Evolutionary conservation across 768 basidiomycete genomes (phyloP).

Genomic region (Trametes sanguinea): DNA sequence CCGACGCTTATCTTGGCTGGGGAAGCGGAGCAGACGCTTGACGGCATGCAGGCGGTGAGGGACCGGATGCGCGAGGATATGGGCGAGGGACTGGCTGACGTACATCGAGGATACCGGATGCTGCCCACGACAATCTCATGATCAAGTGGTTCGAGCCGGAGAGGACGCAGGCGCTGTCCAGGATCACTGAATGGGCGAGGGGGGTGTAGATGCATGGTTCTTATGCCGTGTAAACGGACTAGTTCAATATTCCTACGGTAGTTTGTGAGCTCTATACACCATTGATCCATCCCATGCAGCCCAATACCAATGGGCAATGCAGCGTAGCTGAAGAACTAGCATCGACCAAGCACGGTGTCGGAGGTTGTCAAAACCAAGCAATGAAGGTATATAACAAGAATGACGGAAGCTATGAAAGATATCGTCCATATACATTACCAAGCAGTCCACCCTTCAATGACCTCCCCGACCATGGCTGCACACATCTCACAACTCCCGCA

Average conservation of each 20-base stretch:
- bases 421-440: too few species aligned
- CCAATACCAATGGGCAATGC: too few species aligned
- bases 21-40: constrained; percentile 33
- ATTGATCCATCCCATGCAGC: too few species aligned
- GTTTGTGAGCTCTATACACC: too few species aligned
- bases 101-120: constrained; percentile 11
- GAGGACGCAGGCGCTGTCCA: constrained; percentile 6
- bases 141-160: constrained; percentile 9
- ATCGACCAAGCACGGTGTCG: too few species aligned
- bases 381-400: too few species aligned
- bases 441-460: too few species aligned
- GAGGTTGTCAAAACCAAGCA: too few species aligned
- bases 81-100: constrained; percentile 12
- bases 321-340: too few species aligned
- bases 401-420: too few species aligned
- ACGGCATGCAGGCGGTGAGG: constrained; percentile 29
- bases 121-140: constrained; percentile 2
- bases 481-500: constrained; percentile 48
- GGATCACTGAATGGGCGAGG: background rate
- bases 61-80: constrained; percentile 30
- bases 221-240: too few species aligned
- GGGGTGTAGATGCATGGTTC: background rate
- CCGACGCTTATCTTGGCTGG: constrained; percentile 31
- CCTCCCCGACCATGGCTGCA: too few species aligned
- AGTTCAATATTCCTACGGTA: background rate